A percentile compares a stretch with the other conserved stretches of the same genome.
Conservation (phyloP, 2,329 filamentous ascomycete species). For the Thermochaetoides dissita region DNA sequence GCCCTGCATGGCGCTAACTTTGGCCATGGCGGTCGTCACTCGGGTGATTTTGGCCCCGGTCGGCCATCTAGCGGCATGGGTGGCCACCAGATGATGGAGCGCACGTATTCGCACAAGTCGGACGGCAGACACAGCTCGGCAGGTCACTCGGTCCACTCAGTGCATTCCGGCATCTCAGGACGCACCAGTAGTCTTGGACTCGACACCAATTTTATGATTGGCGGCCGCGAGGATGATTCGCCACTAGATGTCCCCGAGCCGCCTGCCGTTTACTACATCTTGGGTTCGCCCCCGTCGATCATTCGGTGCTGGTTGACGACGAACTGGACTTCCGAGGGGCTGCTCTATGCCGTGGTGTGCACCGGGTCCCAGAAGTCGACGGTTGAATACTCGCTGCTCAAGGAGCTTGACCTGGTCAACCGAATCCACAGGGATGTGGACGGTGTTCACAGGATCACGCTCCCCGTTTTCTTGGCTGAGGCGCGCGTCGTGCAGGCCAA, state of each 20-base stretch:
- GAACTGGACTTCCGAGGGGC: conserved; percentile 75
- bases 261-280: conserved; percentile 69
- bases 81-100: conserved; percentile 70
- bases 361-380: conserved; percentile 80
- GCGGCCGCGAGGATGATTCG: conserved; percentile 51
- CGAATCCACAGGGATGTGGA: conserved; percentile 53
- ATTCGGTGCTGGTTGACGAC: conserved; percentile 90
- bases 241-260: conserved; percentile 60
- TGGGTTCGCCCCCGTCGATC: conserved; percentile 84
- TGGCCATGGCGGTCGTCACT: conserved; percentile 64
- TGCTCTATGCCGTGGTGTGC: conserved; percentile 85
- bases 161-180: conserved; percentile 60
- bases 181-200: conserved; percentile 80
- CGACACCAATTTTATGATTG: conserved; percentile 55
- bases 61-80: conserved; percentile 70
- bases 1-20: conserved; percentile 79
- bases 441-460: conserved; percentile 53
- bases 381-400: conserved; percentile 62
- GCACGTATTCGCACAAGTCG: conserved; percentile 85
- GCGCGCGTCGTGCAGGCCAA: conserved; percentile 68
- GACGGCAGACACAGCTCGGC: conserved; percentile 89
- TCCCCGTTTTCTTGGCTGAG: conserved; percentile 82
- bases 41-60: conserved; percentile 64
- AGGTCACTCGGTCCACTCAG: conserved; percentile 58
- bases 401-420: conserved; percentile 56